Conservation (phyloP, 164 flowering plant genomes). For the Dillenia turbinata region DNA sequence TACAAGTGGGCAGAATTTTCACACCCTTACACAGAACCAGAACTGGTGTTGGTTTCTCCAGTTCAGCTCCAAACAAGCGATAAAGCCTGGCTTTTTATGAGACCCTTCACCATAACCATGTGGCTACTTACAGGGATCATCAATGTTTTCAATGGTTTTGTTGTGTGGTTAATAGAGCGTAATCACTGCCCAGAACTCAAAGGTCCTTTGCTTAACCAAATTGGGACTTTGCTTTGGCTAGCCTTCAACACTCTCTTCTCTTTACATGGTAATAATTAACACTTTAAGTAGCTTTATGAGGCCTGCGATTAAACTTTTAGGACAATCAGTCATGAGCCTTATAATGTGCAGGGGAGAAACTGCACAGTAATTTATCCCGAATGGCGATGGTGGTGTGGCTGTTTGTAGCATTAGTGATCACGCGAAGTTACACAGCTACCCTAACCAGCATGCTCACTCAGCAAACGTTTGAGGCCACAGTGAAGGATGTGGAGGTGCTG, state of each 20-base stretch:
- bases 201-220: not conserved
- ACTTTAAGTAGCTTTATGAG: too few species aligned
- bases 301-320: too few species aligned
- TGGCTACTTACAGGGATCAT: not conserved
- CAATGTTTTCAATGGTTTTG: not conserved
- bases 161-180: not conserved
- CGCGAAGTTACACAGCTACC: conserved; percentile 25
- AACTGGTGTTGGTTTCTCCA: conserved; percentile 27
- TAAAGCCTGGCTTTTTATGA: conserved; percentile 26
- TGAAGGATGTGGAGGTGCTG: conserved; percentile 8
- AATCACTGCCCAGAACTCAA: not conserved
- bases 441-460: conserved; percentile 24
- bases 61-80: not conserved
- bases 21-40: conserved; percentile 34
- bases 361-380: not conserved
- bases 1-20: conserved; percentile 33
- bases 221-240: not conserved
- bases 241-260: not conserved
- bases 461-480: conserved; percentile 12
- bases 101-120: conserved; percentile 23
- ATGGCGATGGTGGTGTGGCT: conserved; percentile 20
- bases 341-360: not conserved
- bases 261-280: not conserved
- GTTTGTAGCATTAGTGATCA: conserved; percentile 22
- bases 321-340: too few species aligned